Evolutionary conservation across 2,329 filamentous ascomycete species (phyloP).

Genomic region (Paradendryphiella salina): DNA sequence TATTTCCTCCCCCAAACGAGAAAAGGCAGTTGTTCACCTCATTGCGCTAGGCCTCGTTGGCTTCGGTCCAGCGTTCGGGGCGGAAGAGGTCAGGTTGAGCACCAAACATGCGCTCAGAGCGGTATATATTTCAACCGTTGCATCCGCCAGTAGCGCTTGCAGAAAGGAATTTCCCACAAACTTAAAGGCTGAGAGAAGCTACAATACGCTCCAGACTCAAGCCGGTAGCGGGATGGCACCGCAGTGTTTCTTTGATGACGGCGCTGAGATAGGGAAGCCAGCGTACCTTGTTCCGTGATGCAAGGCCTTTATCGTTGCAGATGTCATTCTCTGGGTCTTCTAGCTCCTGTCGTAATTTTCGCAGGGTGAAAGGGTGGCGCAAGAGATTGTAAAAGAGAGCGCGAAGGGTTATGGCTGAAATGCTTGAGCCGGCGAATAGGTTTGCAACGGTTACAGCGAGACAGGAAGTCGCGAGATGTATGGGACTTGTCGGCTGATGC

Average conservation of each 20-base stretch:
- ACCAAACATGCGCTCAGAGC: neutral
- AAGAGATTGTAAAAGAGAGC: conserved; percentile 21
- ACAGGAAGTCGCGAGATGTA: too few relatives aligned
- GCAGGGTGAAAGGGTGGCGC: conserved; percentile 7
- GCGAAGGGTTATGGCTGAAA: conserved; percentile 16
- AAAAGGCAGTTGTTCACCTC: neutral
- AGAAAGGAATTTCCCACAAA: neutral
- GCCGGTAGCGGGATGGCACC: neutral
- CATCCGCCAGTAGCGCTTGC: neutral
- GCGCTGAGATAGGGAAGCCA: neutral
- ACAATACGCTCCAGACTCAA: neutral
- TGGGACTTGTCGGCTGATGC: too few relatives aligned
- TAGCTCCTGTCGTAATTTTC: neutral
- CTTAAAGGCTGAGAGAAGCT: neutral
- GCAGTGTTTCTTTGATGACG: neutral
- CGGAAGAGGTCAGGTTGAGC: neutral
- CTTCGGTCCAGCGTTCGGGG: neutral
- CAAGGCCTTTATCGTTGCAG: neutral
- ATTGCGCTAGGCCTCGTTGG: neutral
- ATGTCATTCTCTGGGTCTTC: neutral
- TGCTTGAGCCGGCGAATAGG: conserved; percentile 28
- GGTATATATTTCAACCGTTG: neutral
- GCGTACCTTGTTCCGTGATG: neutral
- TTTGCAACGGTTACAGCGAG: conserved; percentile 6
- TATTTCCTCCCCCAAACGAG: neutral